Base-by-base conservation (phyloP, 148 eudicot genomes). In the Linanthus parryae region DNA sequence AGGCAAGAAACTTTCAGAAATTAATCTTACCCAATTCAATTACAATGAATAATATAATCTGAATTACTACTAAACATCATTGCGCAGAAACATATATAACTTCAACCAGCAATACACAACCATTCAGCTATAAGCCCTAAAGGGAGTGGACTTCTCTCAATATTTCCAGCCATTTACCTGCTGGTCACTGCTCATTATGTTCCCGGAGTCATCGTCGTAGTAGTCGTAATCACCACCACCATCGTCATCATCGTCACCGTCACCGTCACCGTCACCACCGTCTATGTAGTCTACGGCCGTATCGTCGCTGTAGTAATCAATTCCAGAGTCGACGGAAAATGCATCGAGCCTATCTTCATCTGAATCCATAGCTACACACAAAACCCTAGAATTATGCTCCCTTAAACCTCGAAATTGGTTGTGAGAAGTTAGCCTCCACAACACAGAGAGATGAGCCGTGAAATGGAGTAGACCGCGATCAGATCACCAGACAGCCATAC, bases 311-410 rank as follows among this genome's bases (percentile, higher is more conserved):
- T 68, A 72, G 61, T 68, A 72, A 24, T 76, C 82, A 20, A 73
- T 77, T 21, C 54, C 67, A 34, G 75, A 81, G 58, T 78, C 84
- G 17, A 60, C 71, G 24, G 75, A 80, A 26, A 73, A 73, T 37
- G 83, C 74, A 21, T 79, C 83, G 37, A 68, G 75, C 58, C 74
- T 59, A 20, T 77, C 83, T 34, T 77, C 83, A 15, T 81, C 88
- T 8, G 81, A 78, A 33, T 67, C 81, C 88, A 82, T 81, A n/a
- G 45, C 27, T 9, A 16, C 5, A 4, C 33, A 11, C 5, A 0
- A 6, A 6, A 0, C 4, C n/a, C n/a, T n/a, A n/a, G n/a, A n/a
- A n/a, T n/a, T n/a, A n/a, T n/a, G n/a, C n/a, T n/a, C n/a, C n/a
- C n/a, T n/a, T n/a, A n/a, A n/a, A n/a, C n/a, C n/a, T n/a, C n/a